Evolutionary conservation across 1,139 yeast genomes (phyloP).

Genomic region (Debaryomyces sp.): DNA sequence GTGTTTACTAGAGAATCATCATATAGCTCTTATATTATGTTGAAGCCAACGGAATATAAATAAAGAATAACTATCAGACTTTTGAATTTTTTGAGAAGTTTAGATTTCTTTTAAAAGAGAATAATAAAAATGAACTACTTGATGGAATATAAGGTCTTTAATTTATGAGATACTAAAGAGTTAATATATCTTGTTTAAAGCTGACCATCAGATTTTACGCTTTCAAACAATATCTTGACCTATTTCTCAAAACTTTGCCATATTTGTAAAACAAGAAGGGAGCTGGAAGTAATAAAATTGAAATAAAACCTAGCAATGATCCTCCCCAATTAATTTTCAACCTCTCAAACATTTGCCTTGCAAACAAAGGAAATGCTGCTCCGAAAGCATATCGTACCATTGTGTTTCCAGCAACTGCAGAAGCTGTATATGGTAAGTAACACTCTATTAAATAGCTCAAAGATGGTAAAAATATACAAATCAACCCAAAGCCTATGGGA

Average conservation of each 20-base stretch:
- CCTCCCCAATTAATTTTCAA: constrained; percentile 86
- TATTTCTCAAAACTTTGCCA: constrained; percentile 63
- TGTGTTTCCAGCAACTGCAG: constrained; percentile 91
- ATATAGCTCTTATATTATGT: too few relatives aligned
- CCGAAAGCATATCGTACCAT: constrained; percentile 68
- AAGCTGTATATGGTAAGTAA: constrained; percentile 63
- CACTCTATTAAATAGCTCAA: constrained; percentile 73
- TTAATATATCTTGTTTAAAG: too few relatives aligned
- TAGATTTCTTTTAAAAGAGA: too few relatives aligned
- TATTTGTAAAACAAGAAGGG: constrained; percentile 70
- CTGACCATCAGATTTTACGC: too few relatives aligned
- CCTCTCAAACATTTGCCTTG: constrained; percentile 67
- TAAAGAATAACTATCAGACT: too few relatives aligned
- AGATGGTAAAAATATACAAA: constrained; percentile 69
- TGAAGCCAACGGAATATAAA: too few relatives aligned
- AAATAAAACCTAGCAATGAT: constrained; percentile 70
- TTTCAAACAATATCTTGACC: constrained; percentile 9
- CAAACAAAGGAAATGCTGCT: constrained; percentile 52
- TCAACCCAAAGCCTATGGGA: constrained; percentile 67
- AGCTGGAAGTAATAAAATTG: constrained; percentile 63
- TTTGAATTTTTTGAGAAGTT: too few relatives aligned
- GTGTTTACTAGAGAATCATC: too few relatives aligned
- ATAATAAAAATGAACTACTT: too few relatives aligned
- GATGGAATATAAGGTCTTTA: too few relatives aligned
- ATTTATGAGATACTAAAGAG: too few relatives aligned